Base-by-base conservation (phyloP, 116 monocot genomes). In the Phalaenopsis hybrid region DNA sequence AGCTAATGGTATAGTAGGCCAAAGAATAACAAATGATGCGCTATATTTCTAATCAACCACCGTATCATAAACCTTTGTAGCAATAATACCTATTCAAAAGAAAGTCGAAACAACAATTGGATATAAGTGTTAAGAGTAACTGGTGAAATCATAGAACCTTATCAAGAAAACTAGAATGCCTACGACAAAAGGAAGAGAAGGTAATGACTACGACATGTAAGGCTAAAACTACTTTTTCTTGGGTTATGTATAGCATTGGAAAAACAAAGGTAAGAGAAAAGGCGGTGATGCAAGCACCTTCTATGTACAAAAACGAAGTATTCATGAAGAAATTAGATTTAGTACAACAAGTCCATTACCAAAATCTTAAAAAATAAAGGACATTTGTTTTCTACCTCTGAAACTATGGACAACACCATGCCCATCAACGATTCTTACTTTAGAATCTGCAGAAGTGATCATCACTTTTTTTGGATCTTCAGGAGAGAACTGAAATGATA, bases 361-460 rank as follows among this genome's bases (percentile, higher is more conserved):
- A 51, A 51, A 12, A 51, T 13, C 12, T 1, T 13, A 61, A 61
- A 0, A 61, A n/a, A n/a, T 61, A 61, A 61, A 9, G 0, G 18
- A 21, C n/a, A 61, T 61, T 0, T 61, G 0, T 61, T 21, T 61
- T 41, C 41, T 18, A 92, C 92, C 92, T 90, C 81, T 85, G 73
- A 83, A 86, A 76, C 86, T 92, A 48, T 82, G 87, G 34, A 84
- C 81, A 49, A 79, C 82, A 77, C 85, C 75, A 61, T 23, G 68
- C 15, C 84, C 88, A 79, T 90, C 83, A 82, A 81, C 83, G 5
- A 92, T 82, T 31, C 84, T 83, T 78, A 92, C 82, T 79, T 77
- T 86, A 17, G 88, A 88, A 61, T 88, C 92, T 34, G 86, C 83
- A 49, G 92, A 85, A 21, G 92, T 84, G 61, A 92, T 82, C 85